phyloP scores from a whole-genome alignment of 305 asterid genomes.

The Monarda citriodora region DNA sequence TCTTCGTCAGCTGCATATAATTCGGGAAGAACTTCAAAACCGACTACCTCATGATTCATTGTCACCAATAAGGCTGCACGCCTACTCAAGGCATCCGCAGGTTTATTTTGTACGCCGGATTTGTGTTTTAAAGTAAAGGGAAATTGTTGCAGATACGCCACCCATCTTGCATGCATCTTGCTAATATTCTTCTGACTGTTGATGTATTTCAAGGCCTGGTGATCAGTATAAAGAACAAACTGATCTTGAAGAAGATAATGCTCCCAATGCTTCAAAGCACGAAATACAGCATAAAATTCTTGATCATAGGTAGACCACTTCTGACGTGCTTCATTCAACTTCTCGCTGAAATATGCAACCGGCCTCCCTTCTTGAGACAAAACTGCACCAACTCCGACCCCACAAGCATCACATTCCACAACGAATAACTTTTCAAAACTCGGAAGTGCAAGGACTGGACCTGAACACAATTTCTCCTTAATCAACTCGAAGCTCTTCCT shows the following conservation, averaged over 20 bases:
- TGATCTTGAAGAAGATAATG: conserved; percentile 1
- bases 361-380: neutral
- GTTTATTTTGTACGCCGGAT: too few species aligned
- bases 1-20: too few species aligned
- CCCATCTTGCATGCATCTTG: neutral
- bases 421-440: neutral
- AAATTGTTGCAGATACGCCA: neutral
- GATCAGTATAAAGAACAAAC: neutral
- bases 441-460: neutral
- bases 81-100: too few species aligned
- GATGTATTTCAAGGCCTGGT: neutral
- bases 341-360: too few species aligned
- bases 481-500: too few species aligned
- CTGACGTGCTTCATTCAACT: too few species aligned
- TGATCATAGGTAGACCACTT: neutral
- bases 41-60: too few species aligned
- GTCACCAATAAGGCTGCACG: too few species aligned
- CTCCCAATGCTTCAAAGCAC: conserved; percentile 6
- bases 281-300: neutral
- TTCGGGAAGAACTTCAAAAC: too few species aligned
- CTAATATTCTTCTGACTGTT: neutral
- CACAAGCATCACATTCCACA: neutral
- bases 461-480: too few species aligned
- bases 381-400: neutral
- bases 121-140: neutral